Percentiles rank a stretch among this genome's conserved stretches.
These are phyloP conservation scores for Cytospora chrysosperma DNA, from an alignment of 2,329 filamentous ascomycete genomes.

Conservation along the genomic window DNA sequence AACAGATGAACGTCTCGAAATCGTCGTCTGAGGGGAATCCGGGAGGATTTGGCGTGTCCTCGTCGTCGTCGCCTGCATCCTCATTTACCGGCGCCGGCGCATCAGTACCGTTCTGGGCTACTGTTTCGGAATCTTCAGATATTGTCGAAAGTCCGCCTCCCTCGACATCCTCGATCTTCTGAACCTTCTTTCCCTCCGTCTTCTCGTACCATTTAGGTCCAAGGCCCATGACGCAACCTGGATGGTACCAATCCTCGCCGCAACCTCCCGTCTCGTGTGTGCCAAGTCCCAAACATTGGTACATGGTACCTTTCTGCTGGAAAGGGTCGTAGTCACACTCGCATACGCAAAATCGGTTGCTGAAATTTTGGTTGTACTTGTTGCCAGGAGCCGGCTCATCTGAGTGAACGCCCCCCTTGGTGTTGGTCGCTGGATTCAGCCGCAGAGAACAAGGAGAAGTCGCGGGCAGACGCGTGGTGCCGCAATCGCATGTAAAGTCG, in stretches of 20 bases:
- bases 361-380: slow-evolving; percentile 94
- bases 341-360: slow-evolving; percentile 89
- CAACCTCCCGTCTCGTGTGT: slow-evolving; percentile 80
- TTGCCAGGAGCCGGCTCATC: slow-evolving; percentile 73
- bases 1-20: slow-evolving; percentile 90
- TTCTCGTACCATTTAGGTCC: slow-evolving; percentile 69
- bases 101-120: slow-evolving; percentile 26
- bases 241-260: slow-evolving; percentile 97
- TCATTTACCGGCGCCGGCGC: slow-evolving; percentile 27
- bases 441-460: slow-evolving; percentile 75
- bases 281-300: slow-evolving; percentile 87
- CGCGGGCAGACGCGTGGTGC: slow-evolving; percentile 73
- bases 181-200: slow-evolving; percentile 35
- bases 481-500: slow-evolving; percentile 95
- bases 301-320: slow-evolving; percentile 95
- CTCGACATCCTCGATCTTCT: slow-evolving; percentile 32
- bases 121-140: slow-evolving; percentile 45
- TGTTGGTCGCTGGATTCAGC: slow-evolving; percentile 68
- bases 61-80: slow-evolving; percentile 47
- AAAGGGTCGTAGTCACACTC: slow-evolving; percentile 83
- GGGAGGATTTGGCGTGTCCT: slow-evolving; percentile 69
- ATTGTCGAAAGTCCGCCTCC: slow-evolving; percentile 46
- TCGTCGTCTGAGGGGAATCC: slow-evolving; percentile 87
- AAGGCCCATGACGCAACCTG: slow-evolving; percentile 83
- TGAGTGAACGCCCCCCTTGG: slow-evolving; percentile 73